A percentile compares a stretch with the other conserved stretches of the same genome.
phyloP scores from a whole-genome alignment of 2,329 filamentous ascomycete species.

The Coccinonectria pachysandricola region DNA sequence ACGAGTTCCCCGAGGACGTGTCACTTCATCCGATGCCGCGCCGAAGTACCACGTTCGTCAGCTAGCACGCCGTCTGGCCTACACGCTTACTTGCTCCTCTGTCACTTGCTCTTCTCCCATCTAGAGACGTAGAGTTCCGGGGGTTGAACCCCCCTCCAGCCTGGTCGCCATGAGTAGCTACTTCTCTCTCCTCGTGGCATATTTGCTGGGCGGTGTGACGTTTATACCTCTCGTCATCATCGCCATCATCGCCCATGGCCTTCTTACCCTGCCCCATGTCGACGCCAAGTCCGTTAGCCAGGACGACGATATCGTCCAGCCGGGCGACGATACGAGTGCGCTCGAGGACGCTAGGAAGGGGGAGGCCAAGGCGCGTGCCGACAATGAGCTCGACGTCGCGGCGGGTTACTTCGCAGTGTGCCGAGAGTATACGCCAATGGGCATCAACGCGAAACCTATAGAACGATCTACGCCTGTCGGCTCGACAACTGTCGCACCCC shows the following conservation, averaged over 20 bases:
- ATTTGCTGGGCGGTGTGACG: constrained; percentile 78
- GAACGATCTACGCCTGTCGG: constrained; percentile 76
- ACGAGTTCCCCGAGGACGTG: too few species aligned
- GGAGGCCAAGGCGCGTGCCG: constrained; percentile 39
- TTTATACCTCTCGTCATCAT: constrained; percentile 66
- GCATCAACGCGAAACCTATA: constrained; percentile 85
- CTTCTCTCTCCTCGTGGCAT: constrained; percentile 57
- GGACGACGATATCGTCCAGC: constrained; percentile 37
- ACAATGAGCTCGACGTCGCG: constrained; percentile 64
- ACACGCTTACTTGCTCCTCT: too few species aligned
- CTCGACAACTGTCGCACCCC: constrained; percentile 59
- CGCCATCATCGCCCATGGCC: constrained; percentile 53
- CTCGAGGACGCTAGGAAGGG: constrained; percentile 53
- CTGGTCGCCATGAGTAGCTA: constrained; percentile 37
- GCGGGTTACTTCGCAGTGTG: constrained; percentile 94
- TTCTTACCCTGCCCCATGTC: constrained; percentile 54
- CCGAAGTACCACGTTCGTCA: too few species aligned
- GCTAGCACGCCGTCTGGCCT: too few species aligned
- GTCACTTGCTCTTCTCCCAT: too few species aligned
- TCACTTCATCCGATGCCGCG: too few species aligned
- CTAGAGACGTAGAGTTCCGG: neutral
- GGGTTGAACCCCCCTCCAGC: neutral
- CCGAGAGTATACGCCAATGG: constrained; percentile 82
- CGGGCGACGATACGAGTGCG: constrained; percentile 53
- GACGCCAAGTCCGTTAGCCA: constrained; percentile 17